Percentiles rank a stretch among this genome's conserved stretches.
Evolutionary conservation across 148 eudicot genomes (phyloP).

Genomic region (Polygonum aviculare): DNA sequence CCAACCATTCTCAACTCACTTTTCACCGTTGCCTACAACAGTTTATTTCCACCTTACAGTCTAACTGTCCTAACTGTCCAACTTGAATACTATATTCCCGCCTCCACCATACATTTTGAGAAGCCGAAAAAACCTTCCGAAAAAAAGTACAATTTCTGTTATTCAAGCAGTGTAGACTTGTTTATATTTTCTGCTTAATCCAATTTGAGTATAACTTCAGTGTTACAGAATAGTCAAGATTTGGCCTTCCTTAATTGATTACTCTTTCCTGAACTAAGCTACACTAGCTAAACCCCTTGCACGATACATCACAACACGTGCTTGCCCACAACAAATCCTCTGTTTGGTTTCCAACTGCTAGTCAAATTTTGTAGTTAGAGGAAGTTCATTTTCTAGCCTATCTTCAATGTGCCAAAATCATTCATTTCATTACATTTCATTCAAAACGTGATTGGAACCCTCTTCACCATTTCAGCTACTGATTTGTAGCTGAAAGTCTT

Average conservation of each 20-base stretch:
- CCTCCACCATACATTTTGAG: not conserved
- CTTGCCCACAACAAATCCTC: not conserved
- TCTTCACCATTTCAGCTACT: not conserved
- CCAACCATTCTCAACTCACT: not conserved
- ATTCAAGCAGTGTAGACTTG: not conserved
- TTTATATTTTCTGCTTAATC: not conserved
- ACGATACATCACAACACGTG: not conserved
- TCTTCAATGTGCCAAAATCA: not conserved
- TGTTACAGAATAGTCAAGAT: not conserved
- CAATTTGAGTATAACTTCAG: not conserved
- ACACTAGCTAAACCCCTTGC: not conserved
- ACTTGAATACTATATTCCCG: not conserved
- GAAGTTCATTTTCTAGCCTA: not conserved
- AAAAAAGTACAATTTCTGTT: not conserved
- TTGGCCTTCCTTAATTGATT: not conserved
- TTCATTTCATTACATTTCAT: not conserved
- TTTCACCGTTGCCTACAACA: not conserved
- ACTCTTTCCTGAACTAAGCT: not conserved
- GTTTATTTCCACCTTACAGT: not conserved
- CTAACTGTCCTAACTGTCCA: constrained; percentile 11
- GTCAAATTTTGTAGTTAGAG: not conserved
- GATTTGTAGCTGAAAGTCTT: not conserved
- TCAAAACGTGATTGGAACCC: not conserved
- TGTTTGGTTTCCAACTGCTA: constrained; percentile 5
- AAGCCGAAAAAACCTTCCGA: not conserved